Evolutionary conservation across 352 stramenopile genomes (phyloP), one percentile per base, ranked within the genome.

Genomic region (Pythium graminicola): DNA sequence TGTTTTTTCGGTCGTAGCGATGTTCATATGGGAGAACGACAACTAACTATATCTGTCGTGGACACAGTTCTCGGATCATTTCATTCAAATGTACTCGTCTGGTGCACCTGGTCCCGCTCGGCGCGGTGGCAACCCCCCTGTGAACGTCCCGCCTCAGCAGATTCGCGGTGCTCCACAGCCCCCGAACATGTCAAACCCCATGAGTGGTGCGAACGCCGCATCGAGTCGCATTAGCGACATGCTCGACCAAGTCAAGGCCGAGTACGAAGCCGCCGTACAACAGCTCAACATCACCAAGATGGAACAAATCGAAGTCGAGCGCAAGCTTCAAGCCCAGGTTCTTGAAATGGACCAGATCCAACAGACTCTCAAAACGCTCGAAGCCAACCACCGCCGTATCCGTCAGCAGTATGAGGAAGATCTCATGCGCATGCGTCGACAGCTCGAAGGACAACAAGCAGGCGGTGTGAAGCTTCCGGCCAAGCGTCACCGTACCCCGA

Each of bases 261-360:
- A 93, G 59, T 93, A 89, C 53, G 80, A 93, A 54, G 78, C 73
- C 14, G 73, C 81, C 11, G 76, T 93, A 39, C 82, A 93, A 62
- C 82, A 93, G 56, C 71, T 93, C 2, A 90, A 91, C 64, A 89
- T 91, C 53, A 70, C 72, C 63, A 93, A 90, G 71, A 89, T 93
- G 71, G 82, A 91, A 51, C 80, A 91, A 59, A 73, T 90, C n/a
- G 82, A 90, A 52, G 72, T 91, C 59, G 80, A 93, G 60, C 82
- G 82, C 62, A 93, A 93, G 73, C 83, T 93, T 47, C 79, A 89
- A 57, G 84, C 79, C 31, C 82, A 93, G 55, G 79, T 91, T 39
- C 72, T 86, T 17, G 82, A 93, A 53, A 90, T 93, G 82, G 82
- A 93, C 67, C 80, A 91, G 67, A 89, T 93, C 59, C 82, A 93